A percentile compares a stretch with the other conserved stretches of the same genome.
These are phyloP conservation scores for Dinochytrium kinnereticum DNA, from an alignment of 371 early-diverging fungal genomes.

Conservation along the genomic window DNA sequence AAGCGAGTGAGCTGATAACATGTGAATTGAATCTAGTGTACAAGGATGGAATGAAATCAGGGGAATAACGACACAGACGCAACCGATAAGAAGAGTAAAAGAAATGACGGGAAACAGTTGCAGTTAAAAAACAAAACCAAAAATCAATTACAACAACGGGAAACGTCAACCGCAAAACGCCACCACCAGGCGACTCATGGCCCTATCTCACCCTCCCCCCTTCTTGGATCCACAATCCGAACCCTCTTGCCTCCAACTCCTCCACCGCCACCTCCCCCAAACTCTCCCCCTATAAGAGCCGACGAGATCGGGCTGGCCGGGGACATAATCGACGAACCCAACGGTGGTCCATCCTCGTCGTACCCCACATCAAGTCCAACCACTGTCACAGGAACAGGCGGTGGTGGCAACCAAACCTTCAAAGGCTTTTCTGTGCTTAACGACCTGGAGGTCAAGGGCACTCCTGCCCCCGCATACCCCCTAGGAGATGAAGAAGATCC, in stretches of 20 bases:
- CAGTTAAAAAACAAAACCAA: too few species aligned
- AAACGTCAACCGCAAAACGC: too few species aligned
- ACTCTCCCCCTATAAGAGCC: neutral
- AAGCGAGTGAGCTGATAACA: too few species aligned
- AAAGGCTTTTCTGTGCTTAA: neutral
- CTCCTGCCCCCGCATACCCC: neutral
- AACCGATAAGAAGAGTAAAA: too few species aligned
- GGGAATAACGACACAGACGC: too few species aligned
- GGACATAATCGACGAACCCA: neutral
- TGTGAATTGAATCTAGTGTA: too few species aligned
- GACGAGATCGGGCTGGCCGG: constrained; percentile 6
- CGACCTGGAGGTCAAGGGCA: neutral
- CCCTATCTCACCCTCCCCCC: too few species aligned
- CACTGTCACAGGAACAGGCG: neutral
- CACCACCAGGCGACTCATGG: too few species aligned
- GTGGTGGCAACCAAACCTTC: neutral
- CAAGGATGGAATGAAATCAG: too few species aligned
- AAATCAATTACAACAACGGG: too few species aligned
- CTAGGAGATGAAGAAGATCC: neutral
- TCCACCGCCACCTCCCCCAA: neutral
- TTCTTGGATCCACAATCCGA: neutral
- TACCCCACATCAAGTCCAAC: neutral
- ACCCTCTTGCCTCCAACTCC: neutral
- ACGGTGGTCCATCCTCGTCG: neutral
- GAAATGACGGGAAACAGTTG: too few species aligned